phyloP scores from a whole-genome alignment of 345 rosid species.

The Camelina hispida region DNA sequence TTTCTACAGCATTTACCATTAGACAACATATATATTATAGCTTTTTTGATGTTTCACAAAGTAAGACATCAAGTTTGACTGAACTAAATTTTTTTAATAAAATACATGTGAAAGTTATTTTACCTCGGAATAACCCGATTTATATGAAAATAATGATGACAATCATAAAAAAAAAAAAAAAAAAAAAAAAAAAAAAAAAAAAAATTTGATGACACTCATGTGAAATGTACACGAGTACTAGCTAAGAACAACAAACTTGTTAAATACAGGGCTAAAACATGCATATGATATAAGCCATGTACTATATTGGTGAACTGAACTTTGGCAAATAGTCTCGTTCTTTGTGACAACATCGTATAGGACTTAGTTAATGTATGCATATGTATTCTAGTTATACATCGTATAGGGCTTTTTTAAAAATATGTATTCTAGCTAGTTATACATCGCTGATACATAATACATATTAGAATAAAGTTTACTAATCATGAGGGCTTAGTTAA shows the following conservation, averaged over 20 bases:
- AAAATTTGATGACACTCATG: conserved; percentile 14
- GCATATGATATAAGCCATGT: neutral
- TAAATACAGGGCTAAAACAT: neutral
- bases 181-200: no score
- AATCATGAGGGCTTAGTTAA: neutral
- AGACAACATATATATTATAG: neutral
- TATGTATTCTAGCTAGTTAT: no score
- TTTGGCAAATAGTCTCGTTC: neutral
- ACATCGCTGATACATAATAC: neutral
- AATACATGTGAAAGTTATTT: neutral
- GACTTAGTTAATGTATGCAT: no score
- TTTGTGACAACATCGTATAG: neutral
- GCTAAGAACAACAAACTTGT: neutral
- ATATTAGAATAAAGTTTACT: neutral
- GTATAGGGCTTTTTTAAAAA: no score
- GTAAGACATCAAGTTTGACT: neutral
- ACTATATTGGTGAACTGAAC: neutral
- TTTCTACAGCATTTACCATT: conserved; percentile 9
- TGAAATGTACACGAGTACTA: neutral
- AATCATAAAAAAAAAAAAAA: neutral
- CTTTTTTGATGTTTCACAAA: neutral
- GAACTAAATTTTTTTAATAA: neutral
- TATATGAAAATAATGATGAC: conserved; percentile 8
- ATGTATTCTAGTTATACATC: no score
- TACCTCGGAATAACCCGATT: neutral